Evolutionary conservation across 331 rosid species (phyloP).

Genomic region (Quercus lobata): DNA sequence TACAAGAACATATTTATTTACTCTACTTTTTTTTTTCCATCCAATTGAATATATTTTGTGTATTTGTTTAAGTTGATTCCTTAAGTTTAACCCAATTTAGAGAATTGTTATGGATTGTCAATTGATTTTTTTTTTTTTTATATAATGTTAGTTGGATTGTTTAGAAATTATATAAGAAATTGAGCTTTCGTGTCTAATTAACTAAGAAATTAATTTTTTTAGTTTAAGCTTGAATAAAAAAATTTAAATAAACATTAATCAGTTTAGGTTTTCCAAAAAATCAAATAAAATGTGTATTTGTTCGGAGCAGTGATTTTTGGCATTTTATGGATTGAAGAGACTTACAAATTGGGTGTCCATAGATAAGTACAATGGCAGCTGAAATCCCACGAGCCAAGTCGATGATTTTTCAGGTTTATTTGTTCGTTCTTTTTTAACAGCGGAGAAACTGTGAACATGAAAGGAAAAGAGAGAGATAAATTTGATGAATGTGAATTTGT

Average conservation of each 20-base stretch:
- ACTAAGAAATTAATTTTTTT: no score
- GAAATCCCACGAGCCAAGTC: conserved; percentile 24
- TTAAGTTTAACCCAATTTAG: no score
- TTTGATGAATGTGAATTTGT: conserved; percentile 10
- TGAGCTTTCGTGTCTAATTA: no score
- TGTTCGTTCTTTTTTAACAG: conserved; percentile 20
- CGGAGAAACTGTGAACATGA: conserved; percentile 5
- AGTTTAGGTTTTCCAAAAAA: conserved; percentile 5
- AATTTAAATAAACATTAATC: neutral
- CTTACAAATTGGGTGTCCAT: conserved; percentile 54
- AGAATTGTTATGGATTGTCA: no score
- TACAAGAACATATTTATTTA: no score
- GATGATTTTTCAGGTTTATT: conserved; percentile 26
- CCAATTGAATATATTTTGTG: no score
- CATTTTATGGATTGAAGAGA: neutral
- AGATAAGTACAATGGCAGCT: conserved; percentile 20
- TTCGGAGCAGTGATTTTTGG: neutral
- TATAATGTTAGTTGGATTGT: no score
- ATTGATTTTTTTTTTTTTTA: no score
- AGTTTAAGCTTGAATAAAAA: neutral
- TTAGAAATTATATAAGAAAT: no score
- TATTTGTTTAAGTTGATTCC: no score
- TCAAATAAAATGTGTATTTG: neutral
- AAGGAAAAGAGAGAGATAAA: conserved; percentile 2
- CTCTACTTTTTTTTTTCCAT: no score